Percentiles rank a stretch among this genome's conserved stretches.
Evolutionary conservation across 805 yeast species (phyloP).

Genomic region (Kuraishia capsulata): DNA sequence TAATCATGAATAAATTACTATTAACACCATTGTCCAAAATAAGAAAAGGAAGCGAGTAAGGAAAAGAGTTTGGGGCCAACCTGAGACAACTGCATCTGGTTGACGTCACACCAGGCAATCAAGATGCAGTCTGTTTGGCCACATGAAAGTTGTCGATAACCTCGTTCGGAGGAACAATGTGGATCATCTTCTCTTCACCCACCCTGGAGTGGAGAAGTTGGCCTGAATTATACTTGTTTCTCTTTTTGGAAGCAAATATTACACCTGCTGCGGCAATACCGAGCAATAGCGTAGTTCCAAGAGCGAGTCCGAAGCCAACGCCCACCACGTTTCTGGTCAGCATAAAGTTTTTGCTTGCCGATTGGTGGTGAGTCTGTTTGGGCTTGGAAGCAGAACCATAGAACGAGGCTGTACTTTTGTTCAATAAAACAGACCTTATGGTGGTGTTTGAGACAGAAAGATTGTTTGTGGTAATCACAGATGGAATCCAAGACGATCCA

Average conservation of each 20-base stretch:
- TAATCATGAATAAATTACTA: no score
- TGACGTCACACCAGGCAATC: no score
- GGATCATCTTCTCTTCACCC: constrained; percentile 51
- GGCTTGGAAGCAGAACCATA: constrained; percentile 11
- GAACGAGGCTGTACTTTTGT: constrained; percentile 26
- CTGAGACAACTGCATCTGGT: no score
- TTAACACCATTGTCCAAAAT: no score
- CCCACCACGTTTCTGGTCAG: constrained; percentile 36
- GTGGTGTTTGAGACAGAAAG: constrained; percentile 13
- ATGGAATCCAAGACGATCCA: constrained; percentile 63
- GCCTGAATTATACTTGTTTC: constrained; percentile 18
- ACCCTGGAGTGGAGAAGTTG: constrained; percentile 36
- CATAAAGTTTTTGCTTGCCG: constrained; percentile 32
- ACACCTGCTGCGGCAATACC: constrained; percentile 26
- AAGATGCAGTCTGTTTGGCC: constrained; percentile 1
- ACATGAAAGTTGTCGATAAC: constrained; percentile 20
- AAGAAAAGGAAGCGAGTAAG: no score
- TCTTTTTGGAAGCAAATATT: constrained; percentile 22
- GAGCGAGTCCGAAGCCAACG: constrained; percentile 57
- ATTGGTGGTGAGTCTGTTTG: constrained; percentile 19
- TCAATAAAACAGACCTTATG: constrained; percentile 22
- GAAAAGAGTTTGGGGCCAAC: no score
- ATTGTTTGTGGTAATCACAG: constrained; percentile 32
- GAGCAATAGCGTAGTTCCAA: constrained; percentile 37
- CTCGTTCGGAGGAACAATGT: constrained; percentile 52